Evolutionary conservation across 2,329 filamentous ascomycete genomes (phyloP).

Genomic region (Ustulina deusta): DNA sequence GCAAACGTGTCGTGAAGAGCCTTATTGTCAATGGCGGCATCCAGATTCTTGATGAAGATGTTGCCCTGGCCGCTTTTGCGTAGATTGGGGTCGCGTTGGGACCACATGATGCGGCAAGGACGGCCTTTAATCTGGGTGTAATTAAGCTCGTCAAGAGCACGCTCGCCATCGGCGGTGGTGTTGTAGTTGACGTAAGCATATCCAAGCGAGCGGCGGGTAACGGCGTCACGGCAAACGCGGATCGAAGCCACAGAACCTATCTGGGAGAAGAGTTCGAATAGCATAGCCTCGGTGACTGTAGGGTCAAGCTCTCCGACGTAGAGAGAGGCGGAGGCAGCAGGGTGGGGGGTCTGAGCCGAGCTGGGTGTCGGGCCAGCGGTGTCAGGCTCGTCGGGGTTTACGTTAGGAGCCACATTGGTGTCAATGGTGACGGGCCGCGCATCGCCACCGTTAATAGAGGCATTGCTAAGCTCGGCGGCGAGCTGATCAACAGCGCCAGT

Average conservation of each 20-base stretch:
- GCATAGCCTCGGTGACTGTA: constrained; percentile 99
- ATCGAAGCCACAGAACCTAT: constrained; percentile 99
- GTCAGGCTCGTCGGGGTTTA: constrained; percentile 69
- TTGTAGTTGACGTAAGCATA: constrained; percentile 99
- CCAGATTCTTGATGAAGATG: constrained; percentile 99
- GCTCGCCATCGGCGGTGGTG: constrained; percentile 94
- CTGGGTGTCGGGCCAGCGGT: constrained; percentile 76
- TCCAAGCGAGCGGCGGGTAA: constrained; percentile 97
- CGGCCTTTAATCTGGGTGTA: constrained; percentile 99
- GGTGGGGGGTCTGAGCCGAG: constrained; percentile 77
- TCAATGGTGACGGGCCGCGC: constrained; percentile 77
- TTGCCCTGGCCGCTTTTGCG: constrained; percentile 99
- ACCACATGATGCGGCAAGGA: constrained; percentile 99
- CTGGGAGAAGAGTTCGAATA: constrained; percentile 99
- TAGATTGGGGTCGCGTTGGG: constrained; percentile 97
- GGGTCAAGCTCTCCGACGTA: constrained; percentile 99
- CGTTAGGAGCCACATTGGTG: constrained; percentile 73
- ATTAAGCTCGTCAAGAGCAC: constrained; percentile 98
- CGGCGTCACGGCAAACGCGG: constrained; percentile 98
- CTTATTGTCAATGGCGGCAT: constrained; percentile 99
- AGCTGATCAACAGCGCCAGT: constrained; percentile 81
- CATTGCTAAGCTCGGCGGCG: constrained; percentile 79
- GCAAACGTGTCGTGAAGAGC: constrained; percentile 99
- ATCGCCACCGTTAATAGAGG: constrained; percentile 76
- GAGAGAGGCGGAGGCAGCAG: constrained; percentile 95